A percentile compares a stretch with the other conserved stretches of the same genome.
Conservation (phyloP, 805 yeast genomes). For the Kregervanrija pseudodelftensis region DNA sequence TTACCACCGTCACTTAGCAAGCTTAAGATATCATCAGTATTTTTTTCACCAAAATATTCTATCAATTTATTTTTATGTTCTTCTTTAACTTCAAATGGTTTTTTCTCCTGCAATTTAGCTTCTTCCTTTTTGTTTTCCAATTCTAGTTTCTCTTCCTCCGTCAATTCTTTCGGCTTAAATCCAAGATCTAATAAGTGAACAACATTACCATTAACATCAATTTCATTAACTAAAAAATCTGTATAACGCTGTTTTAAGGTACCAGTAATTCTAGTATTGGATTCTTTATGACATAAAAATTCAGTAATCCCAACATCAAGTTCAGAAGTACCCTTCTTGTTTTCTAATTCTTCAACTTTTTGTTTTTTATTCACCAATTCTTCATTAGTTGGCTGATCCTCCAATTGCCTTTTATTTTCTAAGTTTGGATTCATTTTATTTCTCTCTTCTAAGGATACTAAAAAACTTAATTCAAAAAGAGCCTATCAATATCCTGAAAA, state of each 20-base stretch:
- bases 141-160: constrained; percentile 28
- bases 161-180: constrained; percentile 40
- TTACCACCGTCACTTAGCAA: constrained; percentile 40
- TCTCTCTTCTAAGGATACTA: not conserved
- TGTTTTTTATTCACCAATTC: constrained; percentile 2
- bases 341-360: not conserved
- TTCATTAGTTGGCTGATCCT: not conserved
- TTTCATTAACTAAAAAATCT: constrained; percentile 91
- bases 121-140: constrained; percentile 35
- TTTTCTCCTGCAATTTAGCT: constrained; percentile 15
- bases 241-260: constrained; percentile 82
- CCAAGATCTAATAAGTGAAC: constrained; percentile 75
- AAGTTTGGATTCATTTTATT: not conserved
- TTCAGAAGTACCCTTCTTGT: constrained; percentile 48
- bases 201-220: constrained; percentile 59
- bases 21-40: constrained; percentile 44
- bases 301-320: constrained; percentile 82
- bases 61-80: constrained; percentile 42
- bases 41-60: constrained; percentile 52
- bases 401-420: constrained; percentile 1
- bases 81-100: constrained; percentile 34
- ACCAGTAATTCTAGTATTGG: constrained; percentile 64
- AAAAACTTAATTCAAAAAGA: not conserved
- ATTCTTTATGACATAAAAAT: constrained; percentile 26
- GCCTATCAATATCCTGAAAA: no score